Conservation (phyloP, 2,329 filamentous ascomycete genomes). For the Herpotrichia juniperi region DNA sequence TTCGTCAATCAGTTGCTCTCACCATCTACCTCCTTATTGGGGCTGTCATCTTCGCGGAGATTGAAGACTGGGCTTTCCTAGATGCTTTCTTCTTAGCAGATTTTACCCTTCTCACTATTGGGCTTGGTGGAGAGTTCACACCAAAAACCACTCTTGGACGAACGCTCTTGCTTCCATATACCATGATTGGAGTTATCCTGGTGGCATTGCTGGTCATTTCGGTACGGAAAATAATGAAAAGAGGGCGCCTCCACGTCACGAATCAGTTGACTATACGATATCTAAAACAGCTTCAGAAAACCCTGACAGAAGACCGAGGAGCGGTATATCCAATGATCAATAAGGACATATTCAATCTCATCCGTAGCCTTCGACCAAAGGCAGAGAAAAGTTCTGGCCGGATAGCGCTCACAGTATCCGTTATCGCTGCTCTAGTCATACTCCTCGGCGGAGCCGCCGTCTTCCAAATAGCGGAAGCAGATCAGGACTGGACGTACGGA, state of each 20-base stretch:
- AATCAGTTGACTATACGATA: slow-evolving; percentile 50
- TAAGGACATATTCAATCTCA: slow-evolving; percentile 45
- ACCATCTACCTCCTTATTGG: slow-evolving; percentile 48
- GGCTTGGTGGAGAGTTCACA: slow-evolving; percentile 52
- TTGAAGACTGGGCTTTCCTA: slow-evolving; percentile 55
- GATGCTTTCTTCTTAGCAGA: slow-evolving; percentile 59
- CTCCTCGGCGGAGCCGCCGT: slow-evolving; percentile 51
- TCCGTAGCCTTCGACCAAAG: slow-evolving; percentile 29
- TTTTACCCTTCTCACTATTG: slow-evolving; percentile 58
- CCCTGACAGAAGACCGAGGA: slow-evolving; percentile 29
- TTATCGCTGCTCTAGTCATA: slow-evolving; percentile 26
- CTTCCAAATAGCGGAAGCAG: slow-evolving; percentile 48
- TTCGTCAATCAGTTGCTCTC: slow-evolving; percentile 47
- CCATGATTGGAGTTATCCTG: slow-evolving; percentile 57
- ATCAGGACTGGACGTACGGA: slow-evolving; percentile 52
- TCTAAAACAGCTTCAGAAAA: slow-evolving; percentile 47
- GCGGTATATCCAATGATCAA: slow-evolving; percentile 34
- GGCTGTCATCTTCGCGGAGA: slow-evolving; percentile 27
- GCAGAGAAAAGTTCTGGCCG: slow-evolving; percentile 25
- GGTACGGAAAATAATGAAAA: slow-evolving; percentile 38
- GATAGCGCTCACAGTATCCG: slow-evolving; percentile 35
- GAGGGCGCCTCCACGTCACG: slow-evolving; percentile 33
- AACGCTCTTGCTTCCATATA: slow-evolving; percentile 55
- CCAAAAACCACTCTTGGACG: slow-evolving; percentile 53
- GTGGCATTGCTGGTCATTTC: slow-evolving; percentile 58